Evolutionary conservation across 495 filamentous ascomycete genomes (phyloP).

Genomic region (Clohesyomyces aquaticus): DNA sequence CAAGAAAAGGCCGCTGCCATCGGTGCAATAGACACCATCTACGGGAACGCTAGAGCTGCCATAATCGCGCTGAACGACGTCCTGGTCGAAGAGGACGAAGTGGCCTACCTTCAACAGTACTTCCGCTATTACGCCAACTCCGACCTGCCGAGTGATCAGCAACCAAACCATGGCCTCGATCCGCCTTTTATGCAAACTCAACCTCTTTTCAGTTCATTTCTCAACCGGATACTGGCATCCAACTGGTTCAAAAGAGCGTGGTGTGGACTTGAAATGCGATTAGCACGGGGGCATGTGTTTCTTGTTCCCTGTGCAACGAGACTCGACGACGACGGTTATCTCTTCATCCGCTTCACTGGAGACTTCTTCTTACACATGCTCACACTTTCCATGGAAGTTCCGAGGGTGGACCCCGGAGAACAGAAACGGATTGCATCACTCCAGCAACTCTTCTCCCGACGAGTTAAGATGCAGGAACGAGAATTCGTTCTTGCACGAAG

Average conservation of each 20-base stretch:
- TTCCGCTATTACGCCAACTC: conserved; percentile 35
- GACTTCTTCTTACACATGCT: conserved; percentile 43
- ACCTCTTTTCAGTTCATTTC: conserved; percentile 34
- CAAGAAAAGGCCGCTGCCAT: conserved; percentile 45
- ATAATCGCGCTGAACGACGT: conserved; percentile 46
- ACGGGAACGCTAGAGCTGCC: conserved; percentile 42
- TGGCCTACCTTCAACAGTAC: conserved; percentile 36
- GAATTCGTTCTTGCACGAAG: conserved; percentile 37
- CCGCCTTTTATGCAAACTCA: conserved; percentile 41
- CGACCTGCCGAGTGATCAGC: conserved; percentile 16
- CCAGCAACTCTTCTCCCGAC: conserved; percentile 13
- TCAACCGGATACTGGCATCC: conserved; percentile 42
- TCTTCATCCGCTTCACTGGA: conserved; percentile 41
- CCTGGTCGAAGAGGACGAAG: conserved; percentile 34
- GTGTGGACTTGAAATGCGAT: conserved; percentile 46
- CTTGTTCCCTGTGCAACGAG: conserved; percentile 35
- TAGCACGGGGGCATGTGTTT: conserved; percentile 42
- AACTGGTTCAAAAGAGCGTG: conserved; percentile 45
- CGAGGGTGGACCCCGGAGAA: background rate
- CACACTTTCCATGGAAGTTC: conserved; percentile 37
- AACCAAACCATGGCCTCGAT: conserved; percentile 35
- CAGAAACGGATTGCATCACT: conserved; percentile 13
- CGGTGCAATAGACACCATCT: conserved; percentile 45
- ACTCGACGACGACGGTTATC: conserved; percentile 22
- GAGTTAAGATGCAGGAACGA: conserved; percentile 20